Percentiles rank a stretch among this genome's conserved stretches.
Evolutionary conservation across 371 early-diverging fungal species (phyloP).

Genomic region (Lichtheimia corymbifera): DNA sequence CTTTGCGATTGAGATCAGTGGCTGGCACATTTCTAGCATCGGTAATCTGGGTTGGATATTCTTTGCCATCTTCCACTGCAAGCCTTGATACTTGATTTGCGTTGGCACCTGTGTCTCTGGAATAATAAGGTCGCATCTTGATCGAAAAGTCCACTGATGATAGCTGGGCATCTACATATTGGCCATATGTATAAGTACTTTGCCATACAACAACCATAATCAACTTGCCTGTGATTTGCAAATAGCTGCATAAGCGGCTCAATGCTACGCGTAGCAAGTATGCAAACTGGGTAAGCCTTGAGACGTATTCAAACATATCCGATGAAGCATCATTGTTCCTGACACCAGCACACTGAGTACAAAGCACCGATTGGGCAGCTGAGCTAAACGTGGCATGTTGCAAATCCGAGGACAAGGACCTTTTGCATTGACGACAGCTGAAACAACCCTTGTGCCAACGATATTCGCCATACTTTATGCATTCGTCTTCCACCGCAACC

Average conservation of each 20-base stretch:
- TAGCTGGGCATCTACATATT: conserved; percentile 39
- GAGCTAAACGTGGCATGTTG: conserved; percentile 46
- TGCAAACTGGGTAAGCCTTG: conserved; percentile 90
- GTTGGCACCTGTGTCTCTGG: not conserved
- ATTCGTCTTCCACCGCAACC: conserved; percentile 84
- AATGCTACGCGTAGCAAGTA: conserved; percentile 87
- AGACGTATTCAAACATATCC: conserved; percentile 57
- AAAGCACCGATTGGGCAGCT: conserved; percentile 49
- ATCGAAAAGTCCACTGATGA: conserved; percentile 41
- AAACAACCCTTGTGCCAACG: conserved; percentile 89
- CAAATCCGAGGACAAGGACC: conserved; percentile 49
- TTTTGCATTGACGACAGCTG: conserved; percentile 67
- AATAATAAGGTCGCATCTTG: conserved; percentile 19
- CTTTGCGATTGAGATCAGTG: conserved; percentile 59
- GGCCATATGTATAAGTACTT: not conserved
- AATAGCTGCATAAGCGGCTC: conserved; percentile 75
- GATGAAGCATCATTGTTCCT: conserved; percentile 25
- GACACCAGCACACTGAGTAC: conserved; percentile 38
- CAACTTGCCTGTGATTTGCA: conserved; percentile 65
- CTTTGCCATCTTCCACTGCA: conserved; percentile 15
- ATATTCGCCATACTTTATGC: conserved; percentile 65
- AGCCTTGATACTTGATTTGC: conserved; percentile 9
- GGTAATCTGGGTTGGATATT: conserved; percentile 47
- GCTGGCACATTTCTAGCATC: conserved; percentile 58
- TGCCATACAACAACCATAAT: not conserved